These are phyloP conservation scores for Tetrahymena borealis DNA, from an alignment of 73 alveolate species.

Conservation along the genomic window DNA sequence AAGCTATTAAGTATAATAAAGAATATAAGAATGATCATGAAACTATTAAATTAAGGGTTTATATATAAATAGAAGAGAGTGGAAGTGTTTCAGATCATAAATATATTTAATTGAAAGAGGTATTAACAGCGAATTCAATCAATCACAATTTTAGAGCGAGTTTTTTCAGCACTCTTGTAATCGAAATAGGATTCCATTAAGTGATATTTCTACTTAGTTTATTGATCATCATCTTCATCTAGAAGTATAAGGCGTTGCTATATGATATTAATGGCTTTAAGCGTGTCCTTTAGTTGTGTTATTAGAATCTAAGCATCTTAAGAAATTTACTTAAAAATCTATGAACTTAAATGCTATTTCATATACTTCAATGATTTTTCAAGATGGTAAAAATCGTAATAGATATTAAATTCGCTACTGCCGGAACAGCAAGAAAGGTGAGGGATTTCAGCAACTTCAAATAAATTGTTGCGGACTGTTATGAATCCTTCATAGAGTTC, in stretches of 20 bases:
- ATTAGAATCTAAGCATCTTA: neutral
- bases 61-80: too few relatives aligned
- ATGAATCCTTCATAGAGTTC: neutral
- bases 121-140: too few relatives aligned
- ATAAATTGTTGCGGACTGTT: neutral
- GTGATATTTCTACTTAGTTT: neutral
- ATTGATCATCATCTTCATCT: neutral
- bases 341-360: neutral
- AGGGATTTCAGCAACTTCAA: slow-evolving; percentile 1
- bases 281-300: neutral
- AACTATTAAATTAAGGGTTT: too few relatives aligned
- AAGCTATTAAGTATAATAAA: too few relatives aligned
- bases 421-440: neutral
- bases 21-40: too few relatives aligned
- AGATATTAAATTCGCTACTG: neutral
- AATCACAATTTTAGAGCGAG: neutral
- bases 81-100: too few relatives aligned
- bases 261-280: neutral
- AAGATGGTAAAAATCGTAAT: neutral
- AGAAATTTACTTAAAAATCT: neutral
- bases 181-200: neutral
- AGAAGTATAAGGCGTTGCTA: neutral
- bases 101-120: too few relatives aligned
- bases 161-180: neutral
- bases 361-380: neutral